Conservation (phyloP, 306 rosid species). For the Lablab purpureus region DNA sequence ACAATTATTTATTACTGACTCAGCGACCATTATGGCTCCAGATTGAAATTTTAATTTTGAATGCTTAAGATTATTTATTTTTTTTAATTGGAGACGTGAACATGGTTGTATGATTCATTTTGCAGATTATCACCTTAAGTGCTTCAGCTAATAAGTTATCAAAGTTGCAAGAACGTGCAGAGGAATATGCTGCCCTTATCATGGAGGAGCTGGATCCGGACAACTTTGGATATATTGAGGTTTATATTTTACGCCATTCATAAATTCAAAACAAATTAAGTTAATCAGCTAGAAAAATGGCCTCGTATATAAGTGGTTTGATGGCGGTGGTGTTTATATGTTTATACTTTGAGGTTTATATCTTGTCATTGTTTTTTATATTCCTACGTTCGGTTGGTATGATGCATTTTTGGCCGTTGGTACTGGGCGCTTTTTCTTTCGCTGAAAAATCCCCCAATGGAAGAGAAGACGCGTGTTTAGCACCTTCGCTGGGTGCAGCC, state of each 20-base stretch:
- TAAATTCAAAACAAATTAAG: conserved; percentile 20
- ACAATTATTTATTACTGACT: neutral
- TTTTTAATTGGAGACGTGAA: neutral
- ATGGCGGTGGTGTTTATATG: neutral
- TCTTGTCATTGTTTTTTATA: neutral
- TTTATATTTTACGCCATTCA: conserved; percentile 24
- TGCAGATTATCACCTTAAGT: conserved; percentile 78
- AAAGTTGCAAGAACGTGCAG: conserved; percentile 76
- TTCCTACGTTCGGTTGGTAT: neutral
- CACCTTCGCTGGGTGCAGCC: neutral
- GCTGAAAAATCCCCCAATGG: neutral
- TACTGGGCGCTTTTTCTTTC: conserved; percentile 9
- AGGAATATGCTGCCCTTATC: conserved; percentile 90
- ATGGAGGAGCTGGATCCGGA: conserved; percentile 93
- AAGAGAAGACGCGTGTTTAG: neutral
- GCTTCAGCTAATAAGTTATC: conserved; percentile 86
- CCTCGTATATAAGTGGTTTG: neutral
- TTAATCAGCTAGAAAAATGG: neutral
- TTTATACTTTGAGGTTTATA: neutral
- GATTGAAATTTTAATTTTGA: neutral
- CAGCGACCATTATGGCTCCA: neutral
- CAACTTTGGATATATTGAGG: conserved; percentile 83
- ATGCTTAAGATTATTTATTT: neutral
- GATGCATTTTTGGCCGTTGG: conserved; percentile 8
- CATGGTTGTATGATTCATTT: neutral